Evolutionary conservation across 192 early-diverging fungal species (phyloP).

Genomic region (Mortierella hygrophila): DNA sequence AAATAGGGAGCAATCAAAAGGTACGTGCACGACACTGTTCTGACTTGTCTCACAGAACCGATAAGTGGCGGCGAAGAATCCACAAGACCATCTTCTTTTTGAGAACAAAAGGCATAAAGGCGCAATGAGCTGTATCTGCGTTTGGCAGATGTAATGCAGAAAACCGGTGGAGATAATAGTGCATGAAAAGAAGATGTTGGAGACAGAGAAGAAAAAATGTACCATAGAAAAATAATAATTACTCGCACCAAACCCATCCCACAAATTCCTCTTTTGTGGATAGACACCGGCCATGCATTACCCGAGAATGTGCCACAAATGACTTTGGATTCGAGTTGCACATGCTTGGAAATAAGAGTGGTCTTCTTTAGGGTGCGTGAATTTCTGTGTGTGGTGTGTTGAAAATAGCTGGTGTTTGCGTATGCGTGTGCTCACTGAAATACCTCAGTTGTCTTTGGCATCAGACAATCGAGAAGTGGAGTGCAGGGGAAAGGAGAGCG

Average conservation of each 20-base stretch:
- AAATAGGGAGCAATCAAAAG: background rate
- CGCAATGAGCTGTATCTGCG: too few relatives aligned
- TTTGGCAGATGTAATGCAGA: background rate
- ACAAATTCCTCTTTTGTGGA: background rate
- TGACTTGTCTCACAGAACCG: background rate
- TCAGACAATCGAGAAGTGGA: background rate
- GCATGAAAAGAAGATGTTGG: background rate
- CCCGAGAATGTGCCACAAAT: background rate
- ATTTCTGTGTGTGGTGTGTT: background rate
- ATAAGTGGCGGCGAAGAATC: background rate
- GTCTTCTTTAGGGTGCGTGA: background rate
- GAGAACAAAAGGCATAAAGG: too few relatives aligned
- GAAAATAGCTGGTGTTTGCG: background rate
- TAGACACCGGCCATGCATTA: background rate
- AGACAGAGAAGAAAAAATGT: background rate
- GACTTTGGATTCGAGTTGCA: background rate
- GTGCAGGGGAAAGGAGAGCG: background rate
- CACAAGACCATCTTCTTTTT: too few relatives aligned
- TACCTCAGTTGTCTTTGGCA: background rate
- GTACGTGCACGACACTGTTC: too few relatives aligned
- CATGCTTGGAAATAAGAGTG: background rate
- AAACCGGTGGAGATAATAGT: background rate
- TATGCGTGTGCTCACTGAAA: slow-evolving; percentile 1
- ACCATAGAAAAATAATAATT: too few relatives aligned
- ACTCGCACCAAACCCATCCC: too few relatives aligned